Base-by-base conservation (phyloP, 1,284 basidiomycete genomes). In the Vanrija sp. region DNA sequence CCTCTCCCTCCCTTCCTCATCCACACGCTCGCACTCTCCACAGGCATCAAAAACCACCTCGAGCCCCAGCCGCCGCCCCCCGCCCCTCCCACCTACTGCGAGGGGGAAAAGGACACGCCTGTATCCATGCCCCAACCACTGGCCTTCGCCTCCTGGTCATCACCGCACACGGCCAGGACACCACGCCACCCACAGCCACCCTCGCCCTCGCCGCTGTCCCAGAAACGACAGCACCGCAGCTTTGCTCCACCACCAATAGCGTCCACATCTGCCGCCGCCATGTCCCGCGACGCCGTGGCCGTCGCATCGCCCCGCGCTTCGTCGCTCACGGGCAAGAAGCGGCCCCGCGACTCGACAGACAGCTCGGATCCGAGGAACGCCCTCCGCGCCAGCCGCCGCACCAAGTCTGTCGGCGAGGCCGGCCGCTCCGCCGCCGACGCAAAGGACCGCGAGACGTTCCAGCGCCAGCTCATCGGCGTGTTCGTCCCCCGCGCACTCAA, bases 401-500 rank as follows among this genome's bases (percentile, higher is more conserved):
- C 75, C 0, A 75, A 74, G 49, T 72, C 68, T 39, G 66, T 67
- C 5, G 69, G 72, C 15, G 50, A 49, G 14, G 71, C 74, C 58
- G 60, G 57, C 10, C 64, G 62, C n/a, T 14, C 23, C 18, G 38
- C 34, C 12, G 16, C 38, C 10, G 48, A 46, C 12, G 49, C 52
- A 2, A 28, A 48, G n/a, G 71, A 74, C 55, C 54, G 66, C 28
- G 69, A 74, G 53, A 68, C 70, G 0, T 73, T 75, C 53, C 74
- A 77, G 59, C 58, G 71, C 45, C 70, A 72, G 48, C 62, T 77
- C 19, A 76, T 77, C 38, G 69, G 69, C 29, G 72, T 74, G 19
- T 77, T 75, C 52, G 74, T 77, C 2, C 68, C 73, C 16, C 73
- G 73, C 39, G 75, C 75, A 0, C 58, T 77, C 39, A 64, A 65